phyloP scores from a whole-genome alignment of 441 rosid species.

The Pelargonium myrrhifolium region DNA sequence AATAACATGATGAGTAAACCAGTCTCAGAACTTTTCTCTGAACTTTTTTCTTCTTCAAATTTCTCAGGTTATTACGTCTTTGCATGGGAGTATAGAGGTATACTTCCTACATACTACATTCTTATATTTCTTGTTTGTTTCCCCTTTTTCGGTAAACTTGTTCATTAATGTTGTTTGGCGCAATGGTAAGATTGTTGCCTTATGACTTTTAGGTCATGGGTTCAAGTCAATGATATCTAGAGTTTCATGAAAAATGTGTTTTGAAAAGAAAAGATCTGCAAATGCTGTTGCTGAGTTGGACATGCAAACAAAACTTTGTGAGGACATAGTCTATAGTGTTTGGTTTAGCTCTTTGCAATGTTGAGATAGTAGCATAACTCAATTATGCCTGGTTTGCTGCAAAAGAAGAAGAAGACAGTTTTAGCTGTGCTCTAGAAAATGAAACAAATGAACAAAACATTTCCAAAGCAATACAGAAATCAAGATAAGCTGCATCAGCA shows the following conservation, averaged over 20 bases:
- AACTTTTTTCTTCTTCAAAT: constrained; percentile 9
- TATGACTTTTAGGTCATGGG: no score
- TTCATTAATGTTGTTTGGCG: neutral
- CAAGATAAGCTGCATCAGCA: neutral
- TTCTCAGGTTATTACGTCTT: constrained; percentile 47
- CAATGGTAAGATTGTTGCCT: no score
- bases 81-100: constrained; percentile 54
- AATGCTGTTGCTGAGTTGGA: neutral
- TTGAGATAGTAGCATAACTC: neutral
- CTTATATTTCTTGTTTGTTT: neutral
- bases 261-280: neutral
- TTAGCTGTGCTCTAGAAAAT: neutral
- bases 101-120: neutral
- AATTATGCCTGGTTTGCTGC: no score
- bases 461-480: neutral
- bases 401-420: no score
- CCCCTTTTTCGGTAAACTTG: neutral
- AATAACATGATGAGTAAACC: neutral
- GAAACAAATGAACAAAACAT: neutral
- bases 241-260: neutral
- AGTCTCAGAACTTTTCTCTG: no score
- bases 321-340: neutral
- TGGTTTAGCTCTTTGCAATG: neutral
- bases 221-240: neutral
- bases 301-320: neutral